Evolutionary conservation across 2,329 filamentous ascomycete species (phyloP), one percentile per base, ranked within the genome.

Genomic region (Phaeosphaeriaceae sp.): DNA sequence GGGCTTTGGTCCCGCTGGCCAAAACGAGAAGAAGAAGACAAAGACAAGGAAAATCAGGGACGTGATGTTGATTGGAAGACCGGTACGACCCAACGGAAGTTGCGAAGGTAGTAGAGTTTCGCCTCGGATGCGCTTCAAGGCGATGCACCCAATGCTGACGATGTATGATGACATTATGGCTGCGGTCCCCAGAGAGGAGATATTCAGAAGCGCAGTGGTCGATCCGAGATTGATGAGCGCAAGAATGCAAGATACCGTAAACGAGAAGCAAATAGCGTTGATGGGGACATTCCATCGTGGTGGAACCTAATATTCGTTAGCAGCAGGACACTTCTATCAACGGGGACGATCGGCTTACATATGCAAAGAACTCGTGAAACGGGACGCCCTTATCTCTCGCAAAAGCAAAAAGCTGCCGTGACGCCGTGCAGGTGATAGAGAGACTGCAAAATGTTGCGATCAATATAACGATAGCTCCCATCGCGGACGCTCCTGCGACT

Each of bases 211-310:
- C 4, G 79, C 77, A 8, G 74, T 66, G n/a, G 69, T 66, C 10
- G 75, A 78, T 56, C 79, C 78, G 56, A 81, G 76, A 59, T 80
- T 80, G 74, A 84, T 82, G 50, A 63, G 74, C 75, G 71, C 70
- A 15, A 80, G 70, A 49, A 79, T 62, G 17, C 74, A 59, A 2
- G 74, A 73, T 22, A 78, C 68, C 19, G 51, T 46, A 28, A 64
- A 67, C 2, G 74, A 75, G 47, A 77, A 60, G 15, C 73, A 55
- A 10, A 76, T 54, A 2, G 71, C 61, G 46, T 73, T 76, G 22
- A 72, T 57, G 19, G 68, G 69, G 30, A 73, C 62, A 47, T 72
- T 65, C 74, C 43, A 82, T 8, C 21, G 24, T 30, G 55, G 55
- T 3, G 49, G 50, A 15, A 57, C 49, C 55, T 57, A 15, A 35